Percentiles rank a stretch among this genome's conserved stretches.
These are phyloP conservation scores for Apiotrichum porosum DNA, from an alignment of 1,284 basidiomycete species.

Conservation along the genomic window DNA sequence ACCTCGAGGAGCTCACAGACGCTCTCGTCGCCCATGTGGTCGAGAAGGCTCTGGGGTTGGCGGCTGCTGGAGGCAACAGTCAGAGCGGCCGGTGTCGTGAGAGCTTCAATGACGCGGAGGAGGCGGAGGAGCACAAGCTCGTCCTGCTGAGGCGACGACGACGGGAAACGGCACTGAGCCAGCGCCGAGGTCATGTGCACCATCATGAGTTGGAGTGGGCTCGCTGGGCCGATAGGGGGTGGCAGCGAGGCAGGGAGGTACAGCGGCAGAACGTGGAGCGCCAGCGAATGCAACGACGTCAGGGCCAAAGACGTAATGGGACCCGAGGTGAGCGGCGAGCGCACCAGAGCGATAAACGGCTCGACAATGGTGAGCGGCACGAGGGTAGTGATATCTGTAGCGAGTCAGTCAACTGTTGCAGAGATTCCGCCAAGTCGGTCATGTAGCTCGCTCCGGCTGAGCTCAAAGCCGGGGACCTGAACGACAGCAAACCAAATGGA, in stretches of 20 bases:
- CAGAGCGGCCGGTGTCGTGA: constrained; percentile 58
- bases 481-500: too few relatives aligned
- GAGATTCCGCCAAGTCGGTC: too few relatives aligned
- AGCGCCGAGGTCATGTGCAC: constrained; percentile 82
- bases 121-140: constrained; percentile 92
- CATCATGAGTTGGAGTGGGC: constrained; percentile 56
- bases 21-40: constrained; percentile 77
- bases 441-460: too few relatives aligned
- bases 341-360: constrained; percentile 89
- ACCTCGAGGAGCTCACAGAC: constrained; percentile 99
- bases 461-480: too few relatives aligned
- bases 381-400: constrained; percentile 61
- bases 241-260: constrained; percentile 47
- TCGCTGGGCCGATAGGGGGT: constrained; percentile 26
- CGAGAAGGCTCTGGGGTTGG: constrained; percentile 37
- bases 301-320: constrained; percentile 88
- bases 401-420: too few relatives aligned
- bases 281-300: constrained; percentile 79
- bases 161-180: constrained; percentile 96
- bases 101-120: constrained; percentile 81
- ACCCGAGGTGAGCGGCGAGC: constrained; percentile 86
- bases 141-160: constrained; percentile 89
- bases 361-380: constrained; percentile 60
- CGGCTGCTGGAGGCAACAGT: not conserved
- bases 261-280: constrained; percentile 62